A percentile compares a stretch with the other conserved stretches of the same genome.
Conservation (phyloP, 352 stramenopile species). For the Peronospora belbahrii region DNA sequence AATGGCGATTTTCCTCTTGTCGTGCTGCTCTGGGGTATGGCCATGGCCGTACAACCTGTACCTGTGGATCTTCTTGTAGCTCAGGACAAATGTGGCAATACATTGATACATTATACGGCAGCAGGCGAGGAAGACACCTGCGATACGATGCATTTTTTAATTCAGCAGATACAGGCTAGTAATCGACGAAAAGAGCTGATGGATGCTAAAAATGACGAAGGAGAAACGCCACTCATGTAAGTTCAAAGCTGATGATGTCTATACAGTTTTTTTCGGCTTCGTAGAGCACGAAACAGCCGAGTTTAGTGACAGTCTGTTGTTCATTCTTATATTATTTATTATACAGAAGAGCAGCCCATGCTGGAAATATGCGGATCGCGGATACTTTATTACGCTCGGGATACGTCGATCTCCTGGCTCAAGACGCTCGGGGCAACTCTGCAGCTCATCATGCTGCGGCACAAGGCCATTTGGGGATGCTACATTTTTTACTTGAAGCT, state of each 20-base stretch:
- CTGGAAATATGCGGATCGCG: slow-evolving; percentile 54
- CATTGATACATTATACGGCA: slow-evolving; percentile 56
- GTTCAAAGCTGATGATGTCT: not conserved
- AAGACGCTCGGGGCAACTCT: slow-evolving; percentile 59
- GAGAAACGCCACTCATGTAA: slow-evolving; percentile 74
- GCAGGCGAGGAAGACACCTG: slow-evolving; percentile 34
- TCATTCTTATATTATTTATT: not conserved
- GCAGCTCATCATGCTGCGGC: slow-evolving; percentile 59
- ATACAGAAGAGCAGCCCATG: slow-evolving; percentile 63
- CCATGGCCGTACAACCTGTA: slow-evolving; percentile 50
- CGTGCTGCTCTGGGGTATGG: slow-evolving; percentile 81
- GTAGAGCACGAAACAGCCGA: not conserved
- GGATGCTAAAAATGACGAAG: slow-evolving; percentile 44
- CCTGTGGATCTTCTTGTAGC: slow-evolving; percentile 43
- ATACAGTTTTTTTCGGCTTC: not conserved
- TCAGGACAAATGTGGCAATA: slow-evolving; percentile 43
- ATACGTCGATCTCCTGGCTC: slow-evolving; percentile 36
- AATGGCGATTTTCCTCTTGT: slow-evolving; percentile 83
- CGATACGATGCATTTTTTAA: slow-evolving; percentile 73
- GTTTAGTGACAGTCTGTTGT: slow-evolving; percentile 8
- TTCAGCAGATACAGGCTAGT: slow-evolving; percentile 54
- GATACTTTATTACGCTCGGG: slow-evolving; percentile 50
- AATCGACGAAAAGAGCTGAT: slow-evolving; percentile 28
- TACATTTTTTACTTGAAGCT: slow-evolving; percentile 64
- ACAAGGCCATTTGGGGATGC: slow-evolving; percentile 61